These are phyloP conservation scores for Emergomyces orientalis DNA, from an alignment of 2,329 filamentous ascomycete genomes.

Conservation along the genomic window DNA sequence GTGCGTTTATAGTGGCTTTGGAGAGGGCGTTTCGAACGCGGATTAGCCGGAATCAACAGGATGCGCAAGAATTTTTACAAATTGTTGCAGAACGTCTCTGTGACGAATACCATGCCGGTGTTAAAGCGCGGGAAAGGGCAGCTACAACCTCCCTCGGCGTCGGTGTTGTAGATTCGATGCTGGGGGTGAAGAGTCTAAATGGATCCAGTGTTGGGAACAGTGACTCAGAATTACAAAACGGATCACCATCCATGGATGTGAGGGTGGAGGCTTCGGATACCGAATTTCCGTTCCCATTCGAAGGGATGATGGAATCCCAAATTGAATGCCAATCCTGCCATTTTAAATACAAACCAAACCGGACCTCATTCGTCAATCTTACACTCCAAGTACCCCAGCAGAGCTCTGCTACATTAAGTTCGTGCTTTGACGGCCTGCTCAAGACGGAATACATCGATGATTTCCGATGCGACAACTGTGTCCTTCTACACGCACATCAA, in stretches of 20 bases:
- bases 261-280: slow-evolving; percentile 36
- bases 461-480: slow-evolving; percentile 89
- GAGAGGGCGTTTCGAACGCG: slow-evolving; percentile 81
- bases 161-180: background rate
- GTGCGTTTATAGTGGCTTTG: slow-evolving; percentile 71
- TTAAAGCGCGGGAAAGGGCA: slow-evolving; percentile 53
- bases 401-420: slow-evolving; percentile 67
- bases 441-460: slow-evolving; percentile 95
- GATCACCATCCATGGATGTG: slow-evolving; percentile 12
- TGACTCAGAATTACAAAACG: slow-evolving; percentile 29
- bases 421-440: slow-evolving; percentile 87
- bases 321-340: slow-evolving; percentile 85
- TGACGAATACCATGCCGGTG: slow-evolving; percentile 86
- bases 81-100: slow-evolving; percentile 84
- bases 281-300: slow-evolving; percentile 61
- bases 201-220: slow-evolving; percentile 23
- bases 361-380: slow-evolving; percentile 81
- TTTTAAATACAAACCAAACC: slow-evolving; percentile 76
- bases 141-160: slow-evolving; percentile 2
- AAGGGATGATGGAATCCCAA: slow-evolving; percentile 87
- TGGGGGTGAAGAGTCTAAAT: slow-evolving; percentile 1
- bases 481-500: slow-evolving; percentile 68
- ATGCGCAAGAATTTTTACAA: slow-evolving; percentile 95
- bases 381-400: slow-evolving; percentile 85
- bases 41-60: slow-evolving; percentile 90